Conservation (phyloP, 345 rosid genomes). For the Arabidopsis thaliana region DNA sequence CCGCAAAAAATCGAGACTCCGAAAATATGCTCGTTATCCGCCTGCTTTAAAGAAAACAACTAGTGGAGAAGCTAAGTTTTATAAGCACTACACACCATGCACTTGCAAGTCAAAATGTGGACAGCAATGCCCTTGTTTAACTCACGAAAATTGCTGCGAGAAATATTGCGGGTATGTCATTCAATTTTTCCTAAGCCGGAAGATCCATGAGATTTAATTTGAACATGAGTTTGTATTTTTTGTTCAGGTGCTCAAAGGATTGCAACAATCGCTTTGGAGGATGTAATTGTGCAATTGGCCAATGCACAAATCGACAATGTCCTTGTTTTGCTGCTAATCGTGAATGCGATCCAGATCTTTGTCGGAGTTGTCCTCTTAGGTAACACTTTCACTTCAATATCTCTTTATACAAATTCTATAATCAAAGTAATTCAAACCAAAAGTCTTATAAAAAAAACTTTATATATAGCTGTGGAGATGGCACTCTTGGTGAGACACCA, state of each 20-base stretch:
- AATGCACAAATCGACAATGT: slow-evolving; percentile 87
- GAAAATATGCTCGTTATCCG: slow-evolving; percentile 83
- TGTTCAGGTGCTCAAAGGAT: slow-evolving; percentile 71
- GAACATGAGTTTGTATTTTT: background rate
- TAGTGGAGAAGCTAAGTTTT: slow-evolving; percentile 61
- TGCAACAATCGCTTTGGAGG: slow-evolving; percentile 93
- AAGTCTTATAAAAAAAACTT: background rate
- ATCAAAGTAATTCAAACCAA: background rate
- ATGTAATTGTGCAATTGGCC: slow-evolving; percentile 88
- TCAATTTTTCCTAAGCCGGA: no score
- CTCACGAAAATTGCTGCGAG: slow-evolving; percentile 74
- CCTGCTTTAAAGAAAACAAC: slow-evolving; percentile 70
- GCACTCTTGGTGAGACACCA: slow-evolving; percentile 68
- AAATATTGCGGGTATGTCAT: no score
- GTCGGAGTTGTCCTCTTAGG: slow-evolving; percentile 86
- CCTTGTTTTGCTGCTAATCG: slow-evolving; percentile 92
- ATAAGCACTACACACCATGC: slow-evolving; percentile 89
- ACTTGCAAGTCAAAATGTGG: slow-evolving; percentile 87
- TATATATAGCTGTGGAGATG: slow-evolving; percentile 77
- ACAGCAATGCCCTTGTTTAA: slow-evolving; percentile 74
- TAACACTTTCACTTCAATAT: slow-evolving; percentile 36
- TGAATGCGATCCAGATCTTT: slow-evolving; percentile 98
- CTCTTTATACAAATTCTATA: background rate
- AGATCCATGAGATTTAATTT: no score
- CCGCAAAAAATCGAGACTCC: slow-evolving; percentile 66